Evolutionary conservation across 495 filamentous ascomycete species (phyloP).

Genomic region (Thermochaetoides thermophila): DNA sequence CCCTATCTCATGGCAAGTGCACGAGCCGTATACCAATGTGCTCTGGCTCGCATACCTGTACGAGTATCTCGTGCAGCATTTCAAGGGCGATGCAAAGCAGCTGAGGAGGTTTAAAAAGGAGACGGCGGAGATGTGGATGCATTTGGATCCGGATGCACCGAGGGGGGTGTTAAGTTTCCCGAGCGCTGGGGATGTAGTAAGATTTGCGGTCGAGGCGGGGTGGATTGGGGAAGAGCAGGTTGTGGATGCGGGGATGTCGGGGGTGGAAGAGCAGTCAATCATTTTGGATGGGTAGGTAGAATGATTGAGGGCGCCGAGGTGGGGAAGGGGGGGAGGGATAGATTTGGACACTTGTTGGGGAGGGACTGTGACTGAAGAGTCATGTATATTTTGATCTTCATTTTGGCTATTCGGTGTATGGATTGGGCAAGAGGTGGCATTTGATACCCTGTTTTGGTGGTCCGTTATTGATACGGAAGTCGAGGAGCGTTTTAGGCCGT

Average conservation of each 20-base stretch:
- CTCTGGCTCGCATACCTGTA: constrained; percentile 40
- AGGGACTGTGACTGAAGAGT: not conserved
- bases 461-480: too few species aligned
- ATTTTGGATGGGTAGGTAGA: not conserved
- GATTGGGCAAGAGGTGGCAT: too few species aligned
- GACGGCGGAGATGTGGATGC: constrained; percentile 28
- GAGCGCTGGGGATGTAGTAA: constrained; percentile 28
- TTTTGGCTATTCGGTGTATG: too few species aligned
- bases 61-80: too few species aligned
- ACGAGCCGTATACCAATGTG: constrained; percentile 38
- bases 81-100: constrained; percentile 19
- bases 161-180: constrained; percentile 22
- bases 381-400: too few species aligned
- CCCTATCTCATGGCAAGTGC: constrained; percentile 24
- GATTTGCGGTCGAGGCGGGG: constrained; percentile 29
- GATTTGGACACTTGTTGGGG: not conserved
- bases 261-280: not conserved
- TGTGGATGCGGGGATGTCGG: constrained; percentile 14
- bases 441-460: too few species aligned
- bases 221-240: constrained; percentile 33
- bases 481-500: too few species aligned
- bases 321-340: not conserved
- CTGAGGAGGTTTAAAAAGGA: constrained; percentile 19
- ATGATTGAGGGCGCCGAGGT: not conserved
- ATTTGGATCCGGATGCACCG: constrained; percentile 27